These are phyloP conservation scores for Lumnitzera littorea DNA, from an alignment of 345 rosid species.

Conservation along the genomic window DNA sequence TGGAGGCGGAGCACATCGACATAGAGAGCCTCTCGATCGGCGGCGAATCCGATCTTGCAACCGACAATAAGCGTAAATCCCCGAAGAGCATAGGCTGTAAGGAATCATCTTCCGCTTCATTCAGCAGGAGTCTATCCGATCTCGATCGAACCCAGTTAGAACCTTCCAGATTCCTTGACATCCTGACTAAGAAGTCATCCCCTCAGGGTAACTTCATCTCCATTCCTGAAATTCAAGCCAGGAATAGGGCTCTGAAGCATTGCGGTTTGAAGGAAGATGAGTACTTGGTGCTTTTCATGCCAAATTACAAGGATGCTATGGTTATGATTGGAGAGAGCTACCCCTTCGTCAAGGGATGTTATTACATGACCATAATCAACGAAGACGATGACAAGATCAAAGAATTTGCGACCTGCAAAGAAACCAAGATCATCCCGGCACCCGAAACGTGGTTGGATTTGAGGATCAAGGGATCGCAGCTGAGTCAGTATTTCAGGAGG, in stretches of 20 bases:
- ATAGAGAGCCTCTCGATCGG: conserved; percentile 19
- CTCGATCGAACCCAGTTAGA: conserved; percentile 37
- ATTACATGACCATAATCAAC: conserved; percentile 41
- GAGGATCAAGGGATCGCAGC: conserved; percentile 61
- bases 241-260: conserved; percentile 38
- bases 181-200: conserved; percentile 44
- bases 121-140: conserved; percentile 33
- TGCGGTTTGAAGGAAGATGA: conserved; percentile 47
- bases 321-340: conserved; percentile 57
- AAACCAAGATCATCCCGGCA: conserved; percentile 42
- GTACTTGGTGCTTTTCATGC: conserved; percentile 48
- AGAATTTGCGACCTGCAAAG: conserved; percentile 35
- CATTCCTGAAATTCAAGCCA: conserved; percentile 61
- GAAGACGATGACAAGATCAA: conserved; percentile 33
- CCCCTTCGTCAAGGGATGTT: conserved; percentile 54
- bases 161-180: conserved; percentile 42
- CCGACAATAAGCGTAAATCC: conserved; percentile 29
- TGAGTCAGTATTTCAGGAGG: conserved; percentile 57
- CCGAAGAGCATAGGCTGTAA: conserved; percentile 12
- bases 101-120: conserved; percentile 24
- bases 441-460: conserved; percentile 63
- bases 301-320: conserved; percentile 40
- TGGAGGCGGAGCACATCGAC: conserved; percentile 20
- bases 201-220: conserved; percentile 49
- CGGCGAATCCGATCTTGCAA: conserved; percentile 27